Evolutionary conservation across 2,329 filamentous ascomycete species (phyloP).

Genomic region (Colletotrichum sp.): DNA sequence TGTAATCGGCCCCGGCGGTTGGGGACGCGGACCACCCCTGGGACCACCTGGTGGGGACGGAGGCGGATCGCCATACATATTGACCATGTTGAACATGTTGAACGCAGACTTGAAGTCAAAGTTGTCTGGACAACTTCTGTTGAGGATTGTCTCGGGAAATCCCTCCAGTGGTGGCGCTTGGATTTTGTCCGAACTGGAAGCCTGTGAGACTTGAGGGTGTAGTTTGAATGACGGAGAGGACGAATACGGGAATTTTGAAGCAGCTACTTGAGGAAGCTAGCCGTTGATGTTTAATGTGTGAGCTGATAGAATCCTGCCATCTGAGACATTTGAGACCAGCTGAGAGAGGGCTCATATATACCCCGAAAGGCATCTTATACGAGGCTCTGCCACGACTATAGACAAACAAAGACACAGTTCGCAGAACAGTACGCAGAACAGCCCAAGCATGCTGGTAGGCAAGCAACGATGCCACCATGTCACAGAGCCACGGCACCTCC

Average conservation of each 20-base stretch:
- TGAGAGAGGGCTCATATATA: conserved; percentile 9
- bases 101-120: background rate
- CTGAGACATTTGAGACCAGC: background rate
- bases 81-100: background rate
- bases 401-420: background rate
- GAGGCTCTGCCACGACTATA: background rate
- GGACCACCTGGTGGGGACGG: background rate
- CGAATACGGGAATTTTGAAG: background rate
- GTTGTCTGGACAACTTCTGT: background rate
- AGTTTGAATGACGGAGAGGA: background rate
- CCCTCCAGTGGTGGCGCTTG: background rate
- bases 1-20: background rate
- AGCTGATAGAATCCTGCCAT: background rate
- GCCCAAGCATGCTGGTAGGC: background rate
- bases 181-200: background rate
- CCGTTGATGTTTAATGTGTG: background rate
- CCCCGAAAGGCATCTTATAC: background rate
- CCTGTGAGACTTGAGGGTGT: background rate
- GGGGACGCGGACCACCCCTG: background rate
- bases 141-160: background rate
- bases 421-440: background rate
- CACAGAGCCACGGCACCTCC: background rate
- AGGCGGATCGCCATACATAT: background rate
- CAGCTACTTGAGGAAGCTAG: background rate
- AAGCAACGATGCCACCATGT: background rate